Evolutionary conservation across 1,139 yeast species (phyloP).

Genomic region (Ogataea hybrid): DNA sequence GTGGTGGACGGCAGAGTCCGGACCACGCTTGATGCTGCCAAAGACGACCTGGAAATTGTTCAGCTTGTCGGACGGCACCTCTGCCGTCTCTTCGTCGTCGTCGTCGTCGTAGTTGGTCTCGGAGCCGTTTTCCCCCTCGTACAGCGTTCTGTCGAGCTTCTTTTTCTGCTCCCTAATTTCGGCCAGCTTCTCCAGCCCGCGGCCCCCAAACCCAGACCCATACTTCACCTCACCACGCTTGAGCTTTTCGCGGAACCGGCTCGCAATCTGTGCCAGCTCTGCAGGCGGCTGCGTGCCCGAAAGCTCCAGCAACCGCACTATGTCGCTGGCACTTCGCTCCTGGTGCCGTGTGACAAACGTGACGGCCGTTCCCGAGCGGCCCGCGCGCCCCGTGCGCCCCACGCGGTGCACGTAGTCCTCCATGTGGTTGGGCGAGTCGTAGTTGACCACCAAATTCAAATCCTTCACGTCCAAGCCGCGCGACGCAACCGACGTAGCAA

Average conservation of each 20-base stretch:
- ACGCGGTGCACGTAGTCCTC: constrained; percentile 97
- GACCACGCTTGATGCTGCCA: constrained; percentile 63
- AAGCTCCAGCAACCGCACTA: constrained; percentile 64
- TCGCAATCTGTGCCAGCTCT: constrained; percentile 52
- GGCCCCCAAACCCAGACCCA: constrained; percentile 87
- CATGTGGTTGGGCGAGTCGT: constrained; percentile 87
- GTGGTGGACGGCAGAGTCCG: constrained; percentile 64
- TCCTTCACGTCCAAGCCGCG: constrained; percentile 91
- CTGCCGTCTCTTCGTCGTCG: constrained; percentile 1
- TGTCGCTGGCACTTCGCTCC: constrained; percentile 67
- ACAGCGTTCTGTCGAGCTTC: constrained; percentile 36
- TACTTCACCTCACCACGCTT: constrained; percentile 68
- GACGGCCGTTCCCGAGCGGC: constrained; percentile 70
- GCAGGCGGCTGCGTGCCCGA: constrained; percentile 55
- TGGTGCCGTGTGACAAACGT: constrained; percentile 69
- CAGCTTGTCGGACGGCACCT: constrained; percentile 6
- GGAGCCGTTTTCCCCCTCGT: constrained; percentile 27
- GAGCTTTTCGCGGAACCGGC: constrained; percentile 57
- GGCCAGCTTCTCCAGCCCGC: constrained; percentile 82
- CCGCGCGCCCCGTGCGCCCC: constrained; percentile 97
- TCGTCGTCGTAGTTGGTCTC: not conserved
- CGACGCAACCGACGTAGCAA: constrained; percentile 94
- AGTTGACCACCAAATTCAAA: constrained; percentile 75
- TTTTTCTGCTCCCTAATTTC: constrained; percentile 56
- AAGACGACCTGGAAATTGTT: constrained; percentile 47